Base-by-base conservation (phyloP, 2,329 filamentous ascomycete genomes). In the Aspergillus versicolor region DNA sequence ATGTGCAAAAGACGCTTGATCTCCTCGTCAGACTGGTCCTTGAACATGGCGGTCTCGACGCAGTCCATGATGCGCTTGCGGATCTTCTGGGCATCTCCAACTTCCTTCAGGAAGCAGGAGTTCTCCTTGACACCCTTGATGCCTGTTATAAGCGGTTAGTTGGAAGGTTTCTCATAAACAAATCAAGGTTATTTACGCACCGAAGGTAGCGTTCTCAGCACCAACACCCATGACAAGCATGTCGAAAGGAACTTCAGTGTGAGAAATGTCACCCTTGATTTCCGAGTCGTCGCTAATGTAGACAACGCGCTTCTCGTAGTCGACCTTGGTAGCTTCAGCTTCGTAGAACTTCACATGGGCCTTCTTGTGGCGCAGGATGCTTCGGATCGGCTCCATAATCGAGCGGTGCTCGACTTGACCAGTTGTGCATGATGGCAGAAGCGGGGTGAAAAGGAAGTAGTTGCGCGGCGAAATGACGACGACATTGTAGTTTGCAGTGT, bases 61-160 rank as follows among this genome's bases (percentile, higher is more conserved):
- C 94, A 99, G 81, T 99, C 94, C 94, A 99, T 99, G 78, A 99
- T 97, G 78, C 91, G 92, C 83, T 93, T 97, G 72, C 94, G 91
- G 73, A 99, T 99, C 71, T 86, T 85, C 79, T 99, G 94, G 57
- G 94, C 94, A 75, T 99, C 95, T 64, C 84, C 87, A 72, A 99
- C 96, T 80, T 99, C 95, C 84, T 99, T 99, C 74, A 99, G 80
- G 85, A 99, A 99, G 81, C 92, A 96, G 67, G 91, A 93, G 82
- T 99, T 81, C 79, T 99, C 94, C 66, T 87, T 88, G 56, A 99
- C 94, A 75, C 94, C 94, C 54, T 91, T 92, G 70, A 99, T 97
- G 68, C 84, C 82, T 85, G 61, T 27, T 52, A 6, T 41, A 48
- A 15, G 32, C 21, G 37, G 48, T 67, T 51, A 65, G 57, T 57